Evolutionary conservation across 2,329 filamentous ascomycete species (phyloP), one percentile per base, ranked within the genome.

Genomic region (Sarocladium brachiariae): DNA sequence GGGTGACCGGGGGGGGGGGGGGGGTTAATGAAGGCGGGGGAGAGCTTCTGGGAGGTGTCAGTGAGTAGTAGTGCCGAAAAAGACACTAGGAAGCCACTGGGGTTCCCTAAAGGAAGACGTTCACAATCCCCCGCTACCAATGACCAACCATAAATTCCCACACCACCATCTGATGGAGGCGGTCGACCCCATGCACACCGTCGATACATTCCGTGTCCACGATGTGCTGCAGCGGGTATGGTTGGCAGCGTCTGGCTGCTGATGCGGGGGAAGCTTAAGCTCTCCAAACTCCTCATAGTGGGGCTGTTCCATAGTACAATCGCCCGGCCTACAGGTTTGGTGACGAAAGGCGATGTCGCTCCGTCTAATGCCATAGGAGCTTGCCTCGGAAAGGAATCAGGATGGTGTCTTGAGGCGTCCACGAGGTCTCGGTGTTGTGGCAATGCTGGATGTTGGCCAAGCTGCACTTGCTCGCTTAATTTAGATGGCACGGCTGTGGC

Each of bases 181-280:
- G n/a, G n/a, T n/a, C n/a, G n/a, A n/a, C n/a, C n/a, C n/a, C n/a
- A n/a, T n/a, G n/a, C n/a, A n/a, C n/a, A n/a, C n/a, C n/a, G n/a
- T n/a, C n/a, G n/a, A n/a, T n/a, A n/a, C n/a, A n/a, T n/a, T n/a
- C n/a, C n/a, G n/a, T n/a, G n/a, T n/a, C n/a, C n/a, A n/a, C n/a
- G n/a, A n/a, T n/a, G n/a, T n/a, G n/a, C n/a, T n/a, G n/a, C n/a
- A n/a, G n/a, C 39, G 10, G 11, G 39, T 19, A 43, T 25, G 16
- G 21, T 25, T 43, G 9, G 39, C 33, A 18, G 24, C 43, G 43
- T 45, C 11, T 14, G 35, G 10, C 24, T 9, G 43, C 25, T 19
- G 25, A 33, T 47, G 43, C 43, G 43, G 43, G 43, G 43, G 18
- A 47, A 47, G 43, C 43, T 47, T 33, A 18, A 47, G 43, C 43